These are phyloP conservation scores for Trypanosoma platydactyli DNA, from an alignment of 208 protist genomes.

Conservation along the genomic window DNA sequence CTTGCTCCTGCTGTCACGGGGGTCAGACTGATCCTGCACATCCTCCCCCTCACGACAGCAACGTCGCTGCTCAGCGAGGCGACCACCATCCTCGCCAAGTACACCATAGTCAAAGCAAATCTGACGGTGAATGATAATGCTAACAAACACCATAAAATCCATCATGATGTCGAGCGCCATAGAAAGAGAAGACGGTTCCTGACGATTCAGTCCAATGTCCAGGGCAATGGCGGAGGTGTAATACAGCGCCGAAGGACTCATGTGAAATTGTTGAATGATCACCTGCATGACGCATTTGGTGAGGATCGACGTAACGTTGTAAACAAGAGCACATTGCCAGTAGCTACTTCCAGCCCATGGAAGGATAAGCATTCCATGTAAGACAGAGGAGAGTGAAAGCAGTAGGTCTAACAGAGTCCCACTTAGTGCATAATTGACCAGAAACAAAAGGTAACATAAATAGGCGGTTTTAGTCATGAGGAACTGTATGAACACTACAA, in stretches of 20 bases:
- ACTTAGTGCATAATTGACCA: slow-evolving; percentile 45
- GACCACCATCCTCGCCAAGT: slow-evolving; percentile 3
- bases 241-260: background rate
- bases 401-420: slow-evolving; percentile 41
- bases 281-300: slow-evolving; percentile 37
- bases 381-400: slow-evolving; percentile 32
- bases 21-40: no score
- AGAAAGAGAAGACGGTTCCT: slow-evolving; percentile 10
- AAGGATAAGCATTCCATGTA: slow-evolving; percentile 36
- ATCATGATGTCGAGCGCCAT: slow-evolving; percentile 31
- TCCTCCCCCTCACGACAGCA: background rate
- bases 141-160: slow-evolving; percentile 33
- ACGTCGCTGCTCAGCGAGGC: no score
- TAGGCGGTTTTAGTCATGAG: slow-evolving; percentile 28
- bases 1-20: no score
- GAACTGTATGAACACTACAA: slow-evolving; percentile 19
- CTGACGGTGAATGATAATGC: slow-evolving; percentile 28
- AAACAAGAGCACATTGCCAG: slow-evolving; percentile 27
- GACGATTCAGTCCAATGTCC: slow-evolving; percentile 11
- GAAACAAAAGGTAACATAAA: slow-evolving; percentile 36
- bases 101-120: slow-evolving; percentile 25
- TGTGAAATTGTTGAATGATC: slow-evolving; percentile 7
- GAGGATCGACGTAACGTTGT: slow-evolving; percentile 29
- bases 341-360: slow-evolving; percentile 41
- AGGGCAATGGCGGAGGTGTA: slow-evolving; percentile 1